phyloP scores from a whole-genome alignment of 768 basidiomycete genomes.

The Tephrocybe sp. region DNA sequence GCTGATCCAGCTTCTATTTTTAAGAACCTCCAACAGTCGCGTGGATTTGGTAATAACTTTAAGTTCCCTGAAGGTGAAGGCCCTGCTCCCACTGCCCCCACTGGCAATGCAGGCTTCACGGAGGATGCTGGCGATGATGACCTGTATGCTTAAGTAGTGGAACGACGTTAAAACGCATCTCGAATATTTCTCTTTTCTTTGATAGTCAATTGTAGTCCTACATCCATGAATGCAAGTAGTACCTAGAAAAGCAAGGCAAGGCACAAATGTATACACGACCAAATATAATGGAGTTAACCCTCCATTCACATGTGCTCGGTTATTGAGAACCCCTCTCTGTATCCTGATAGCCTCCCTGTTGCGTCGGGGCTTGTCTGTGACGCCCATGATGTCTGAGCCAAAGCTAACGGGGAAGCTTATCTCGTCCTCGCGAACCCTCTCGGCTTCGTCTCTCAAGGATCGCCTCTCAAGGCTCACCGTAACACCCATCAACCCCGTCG shows the following conservation, averaged over 20 bases:
- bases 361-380: conserved; percentile 6
- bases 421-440: conserved; percentile 48
- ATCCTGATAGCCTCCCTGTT: not conserved
- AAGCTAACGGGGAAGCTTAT: conserved; percentile 24
- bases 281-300: not conserved
- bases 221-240: conserved; percentile 3
- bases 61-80: conserved; percentile 88
- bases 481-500: conserved; percentile 61
- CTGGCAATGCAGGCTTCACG: conserved; percentile 73
- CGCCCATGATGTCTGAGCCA: conserved; percentile 9
- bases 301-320: conserved; percentile 6
- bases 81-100: conserved; percentile 37
- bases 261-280: conserved; percentile 9
- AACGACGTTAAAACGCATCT: conserved; percentile 5
- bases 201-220: conserved; percentile 7
- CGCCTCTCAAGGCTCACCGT: conserved; percentile 57
- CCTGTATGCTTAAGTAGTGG: conserved; percentile 66
- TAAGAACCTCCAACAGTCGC: conserved; percentile 86
- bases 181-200: not conserved
- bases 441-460: conserved; percentile 60
- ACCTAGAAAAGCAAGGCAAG: not conserved
- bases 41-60: conserved; percentile 93
- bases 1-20: conserved; percentile 12
- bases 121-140: conserved; percentile 90
- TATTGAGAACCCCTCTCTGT: not conserved